Conservation (phyloP, 225 moss, liverwort and hornwort genomes). For the Sphagnum tenellum region DNA sequence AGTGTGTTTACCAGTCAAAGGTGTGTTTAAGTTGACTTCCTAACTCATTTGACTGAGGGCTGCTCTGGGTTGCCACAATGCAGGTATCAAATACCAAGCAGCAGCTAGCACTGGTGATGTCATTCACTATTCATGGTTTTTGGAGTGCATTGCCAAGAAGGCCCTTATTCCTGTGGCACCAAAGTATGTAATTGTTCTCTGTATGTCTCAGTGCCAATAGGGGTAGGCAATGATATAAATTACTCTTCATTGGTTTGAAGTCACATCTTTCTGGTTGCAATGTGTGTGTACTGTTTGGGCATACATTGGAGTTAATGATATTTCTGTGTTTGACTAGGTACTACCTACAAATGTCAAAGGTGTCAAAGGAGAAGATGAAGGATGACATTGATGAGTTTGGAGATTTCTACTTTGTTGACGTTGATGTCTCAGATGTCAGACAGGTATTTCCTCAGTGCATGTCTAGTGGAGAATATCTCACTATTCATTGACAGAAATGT, state of each 20-base stretch:
- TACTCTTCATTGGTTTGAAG: too few relatives aligned
- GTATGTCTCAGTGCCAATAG: too few relatives aligned
- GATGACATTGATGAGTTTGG: slow-evolving; percentile 75
- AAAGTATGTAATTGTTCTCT: slow-evolving; percentile 34
- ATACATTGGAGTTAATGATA: background rate
- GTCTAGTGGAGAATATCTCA: too few relatives aligned
- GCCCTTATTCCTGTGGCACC: slow-evolving; percentile 54
- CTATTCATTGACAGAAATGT: too few relatives aligned
- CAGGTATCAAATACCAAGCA: slow-evolving; percentile 85
- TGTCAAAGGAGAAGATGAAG: slow-evolving; percentile 68
- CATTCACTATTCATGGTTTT: slow-evolving; percentile 67
- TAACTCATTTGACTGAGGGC: background rate
- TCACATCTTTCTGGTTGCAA: too few relatives aligned
- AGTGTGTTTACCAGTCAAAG: too few relatives aligned
- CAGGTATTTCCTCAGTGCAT: slow-evolving; percentile 26
- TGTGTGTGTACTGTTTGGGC: too few relatives aligned
- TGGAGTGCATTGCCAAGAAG: slow-evolving; percentile 56
- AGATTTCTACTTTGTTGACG: slow-evolving; percentile 64
- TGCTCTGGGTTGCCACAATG: background rate
- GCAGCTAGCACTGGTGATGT: slow-evolving; percentile 67
- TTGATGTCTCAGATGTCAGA: slow-evolving; percentile 54
- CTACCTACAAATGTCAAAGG: slow-evolving; percentile 70
- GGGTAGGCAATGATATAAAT: too few relatives aligned
- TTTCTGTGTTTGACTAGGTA: slow-evolving; percentile 30
- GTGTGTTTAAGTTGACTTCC: background rate